These are phyloP conservation scores for Haplosporangium sp. DNA, from an alignment of 371 early-diverging fungal species.

Conservation along the genomic window DNA sequence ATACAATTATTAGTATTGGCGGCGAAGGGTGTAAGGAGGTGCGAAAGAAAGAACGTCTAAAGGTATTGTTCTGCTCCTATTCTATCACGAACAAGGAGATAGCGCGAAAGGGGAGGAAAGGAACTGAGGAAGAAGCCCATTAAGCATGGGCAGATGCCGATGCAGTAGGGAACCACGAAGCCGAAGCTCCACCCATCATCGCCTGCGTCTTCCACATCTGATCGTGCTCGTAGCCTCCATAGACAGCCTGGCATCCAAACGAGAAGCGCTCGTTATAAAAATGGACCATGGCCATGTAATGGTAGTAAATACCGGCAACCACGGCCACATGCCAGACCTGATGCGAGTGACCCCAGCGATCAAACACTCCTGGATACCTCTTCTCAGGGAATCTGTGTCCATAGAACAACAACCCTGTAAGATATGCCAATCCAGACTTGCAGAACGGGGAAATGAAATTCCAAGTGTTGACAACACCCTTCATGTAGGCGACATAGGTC, in stretches of 20 bases:
- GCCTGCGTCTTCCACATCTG: slow-evolving; percentile 3
- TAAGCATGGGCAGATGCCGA: slow-evolving; percentile 14
- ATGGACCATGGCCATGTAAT: slow-evolving; percentile 70
- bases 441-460: slow-evolving; percentile 65
- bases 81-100: not conserved
- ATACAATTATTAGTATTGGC: slow-evolving; percentile 23
- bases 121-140: not conserved
- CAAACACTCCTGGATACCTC: slow-evolving; percentile 80
- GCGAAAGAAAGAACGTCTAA: not conserved
- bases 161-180: slow-evolving; percentile 23
- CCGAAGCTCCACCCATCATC: slow-evolving; percentile 8
- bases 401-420: slow-evolving; percentile 72
- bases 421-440: slow-evolving; percentile 64
- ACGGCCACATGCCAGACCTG: slow-evolving; percentile 86
- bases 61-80: not conserved
- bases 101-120: too few species aligned
- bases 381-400: slow-evolving; percentile 80
- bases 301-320: slow-evolving; percentile 74
- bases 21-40: not conserved
- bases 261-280: slow-evolving; percentile 61
- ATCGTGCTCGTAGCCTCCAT: slow-evolving; percentile 48
- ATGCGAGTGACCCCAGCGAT: slow-evolving; percentile 79
- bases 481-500: slow-evolving; percentile 61
- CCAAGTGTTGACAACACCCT: slow-evolving; percentile 58
- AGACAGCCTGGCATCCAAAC: slow-evolving; percentile 59